Percentiles rank a stretch among this genome's conserved stretches.
phyloP scores from a whole-genome alignment of 2,329 filamentous ascomycete species.

The Escovopsis weberi region DNA sequence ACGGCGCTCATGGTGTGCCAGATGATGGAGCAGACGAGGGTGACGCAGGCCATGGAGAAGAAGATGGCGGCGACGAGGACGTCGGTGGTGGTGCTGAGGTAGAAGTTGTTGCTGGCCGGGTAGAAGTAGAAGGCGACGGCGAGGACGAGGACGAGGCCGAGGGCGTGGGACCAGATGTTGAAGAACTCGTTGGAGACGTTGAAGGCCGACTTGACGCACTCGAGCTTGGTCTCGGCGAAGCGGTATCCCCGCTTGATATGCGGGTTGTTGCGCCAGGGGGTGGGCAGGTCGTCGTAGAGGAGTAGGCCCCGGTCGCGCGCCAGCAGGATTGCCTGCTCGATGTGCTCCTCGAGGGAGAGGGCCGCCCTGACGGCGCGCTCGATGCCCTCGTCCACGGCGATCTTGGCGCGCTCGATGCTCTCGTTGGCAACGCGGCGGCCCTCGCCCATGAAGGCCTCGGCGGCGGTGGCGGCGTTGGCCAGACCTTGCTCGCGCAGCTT shows the following conservation, averaged over 20 bases:
- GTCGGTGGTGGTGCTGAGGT: conserved; percentile 72
- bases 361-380: conserved; percentile 73
- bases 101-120: conserved; percentile 75
- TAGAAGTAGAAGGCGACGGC: conserved; percentile 93
- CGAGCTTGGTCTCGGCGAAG: conserved; percentile 81
- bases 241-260: conserved; percentile 88
- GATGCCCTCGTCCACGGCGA: conserved; percentile 66
- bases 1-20: conserved; percentile 99
- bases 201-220: conserved; percentile 75
- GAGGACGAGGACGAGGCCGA: conserved; percentile 79
- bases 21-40: conserved; percentile 82
- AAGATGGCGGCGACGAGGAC: conserved; percentile 85
- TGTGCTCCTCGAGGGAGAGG: conserved; percentile 67
- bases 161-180: conserved; percentile 94
- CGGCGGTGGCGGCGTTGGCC: conserved; percentile 49
- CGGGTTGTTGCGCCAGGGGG: conserved; percentile 88
- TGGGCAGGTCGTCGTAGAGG: conserved; percentile 75
- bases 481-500: conserved; percentile 67
- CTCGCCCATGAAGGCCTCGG: conserved; percentile 59
- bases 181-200: conserved; percentile 81
- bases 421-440: conserved; percentile 71
- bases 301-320: conserved; percentile 74
- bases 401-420: conserved; percentile 57
- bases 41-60: conserved; percentile 92
- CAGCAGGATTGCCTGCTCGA: conserved; percentile 60